Evolutionary conservation across 2,329 filamentous ascomycete species (phyloP).

Genomic region (Microdochium paspali): DNA sequence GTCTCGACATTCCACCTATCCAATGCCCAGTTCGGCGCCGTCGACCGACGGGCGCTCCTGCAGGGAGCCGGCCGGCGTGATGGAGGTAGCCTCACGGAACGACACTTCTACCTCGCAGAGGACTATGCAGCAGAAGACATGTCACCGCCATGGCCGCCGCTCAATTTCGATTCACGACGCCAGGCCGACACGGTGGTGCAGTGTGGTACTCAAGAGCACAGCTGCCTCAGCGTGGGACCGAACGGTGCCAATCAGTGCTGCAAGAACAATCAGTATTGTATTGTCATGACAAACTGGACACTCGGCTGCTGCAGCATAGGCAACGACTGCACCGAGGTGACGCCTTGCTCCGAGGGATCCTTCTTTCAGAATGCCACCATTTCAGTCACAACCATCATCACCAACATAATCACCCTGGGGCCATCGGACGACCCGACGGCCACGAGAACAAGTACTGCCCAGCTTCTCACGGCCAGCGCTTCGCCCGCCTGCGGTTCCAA

Average conservation of each 20-base stretch:
- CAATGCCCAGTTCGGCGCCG: not conserved
- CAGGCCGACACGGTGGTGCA: not conserved
- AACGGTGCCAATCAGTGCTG: not conserved
- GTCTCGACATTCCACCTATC: not conserved
- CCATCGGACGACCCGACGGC: not conserved
- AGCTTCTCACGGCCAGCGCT: not conserved
- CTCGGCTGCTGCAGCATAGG: not conserved
- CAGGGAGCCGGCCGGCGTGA: not conserved
- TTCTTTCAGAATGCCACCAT: not conserved
- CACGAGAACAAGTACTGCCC: not conserved
- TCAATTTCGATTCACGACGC: not conserved
- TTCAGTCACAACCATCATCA: not conserved
- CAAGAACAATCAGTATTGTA: not conserved
- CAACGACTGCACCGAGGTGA: not conserved
- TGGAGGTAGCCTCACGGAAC: not conserved
- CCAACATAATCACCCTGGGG: not conserved
- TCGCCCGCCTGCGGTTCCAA: conserved; percentile 4
- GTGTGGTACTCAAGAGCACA: not conserved
- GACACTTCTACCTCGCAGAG: not conserved
- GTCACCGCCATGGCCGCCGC: not conserved
- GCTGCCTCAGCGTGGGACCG: not conserved
- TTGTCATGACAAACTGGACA: not conserved
- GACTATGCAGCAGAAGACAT: too few species aligned
- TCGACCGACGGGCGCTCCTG: not conserved
- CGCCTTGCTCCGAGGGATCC: not conserved